These are phyloP conservation scores for Xylariaceae sp. DNA, from an alignment of 2,329 filamentous ascomycete genomes.

Conservation along the genomic window DNA sequence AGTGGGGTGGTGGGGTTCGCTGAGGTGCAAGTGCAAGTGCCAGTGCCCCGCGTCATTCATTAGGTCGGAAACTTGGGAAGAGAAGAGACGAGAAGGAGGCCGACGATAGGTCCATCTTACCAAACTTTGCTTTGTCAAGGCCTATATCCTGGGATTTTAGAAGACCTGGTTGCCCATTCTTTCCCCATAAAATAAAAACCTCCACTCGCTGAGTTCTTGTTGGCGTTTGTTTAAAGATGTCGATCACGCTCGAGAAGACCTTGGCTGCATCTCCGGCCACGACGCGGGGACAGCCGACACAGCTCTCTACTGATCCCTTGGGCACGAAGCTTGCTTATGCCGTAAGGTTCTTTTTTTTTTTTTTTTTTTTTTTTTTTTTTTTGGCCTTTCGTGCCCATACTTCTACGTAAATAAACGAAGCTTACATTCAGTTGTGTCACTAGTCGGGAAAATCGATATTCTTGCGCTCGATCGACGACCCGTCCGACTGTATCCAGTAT, in stretches of 20 bases:
- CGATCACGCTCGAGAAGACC: constrained; percentile 59
- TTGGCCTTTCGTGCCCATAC: neutral
- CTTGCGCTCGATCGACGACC: constrained; percentile 88
- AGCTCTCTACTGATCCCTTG: constrained; percentile 80
- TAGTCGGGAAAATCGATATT: constrained; percentile 96
- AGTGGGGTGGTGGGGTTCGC: no score
- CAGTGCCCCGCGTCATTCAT: neutral
- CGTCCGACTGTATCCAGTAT: constrained; percentile 80
- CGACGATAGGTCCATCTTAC: no score
- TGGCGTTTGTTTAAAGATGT: constrained; percentile 32
- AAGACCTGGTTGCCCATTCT: neutral
- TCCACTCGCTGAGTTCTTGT: neutral
- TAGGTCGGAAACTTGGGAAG: no score
- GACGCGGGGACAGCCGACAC: constrained; percentile 78
- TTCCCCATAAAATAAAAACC: neutral
- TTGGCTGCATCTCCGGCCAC: constrained; percentile 83
- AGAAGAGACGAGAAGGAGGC: no score
- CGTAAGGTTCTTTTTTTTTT: constrained; percentile 47
- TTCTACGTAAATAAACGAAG: neutral
- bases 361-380: neutral
- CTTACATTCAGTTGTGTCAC: constrained; percentile 8
- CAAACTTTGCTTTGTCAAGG: neutral
- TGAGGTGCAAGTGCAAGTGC: neutral
- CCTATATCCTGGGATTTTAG: neutral
- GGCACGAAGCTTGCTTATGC: constrained; percentile 91